Conservation (phyloP, 2,329 filamentous ascomycete species). For the Boeremia lycopersici region DNA sequence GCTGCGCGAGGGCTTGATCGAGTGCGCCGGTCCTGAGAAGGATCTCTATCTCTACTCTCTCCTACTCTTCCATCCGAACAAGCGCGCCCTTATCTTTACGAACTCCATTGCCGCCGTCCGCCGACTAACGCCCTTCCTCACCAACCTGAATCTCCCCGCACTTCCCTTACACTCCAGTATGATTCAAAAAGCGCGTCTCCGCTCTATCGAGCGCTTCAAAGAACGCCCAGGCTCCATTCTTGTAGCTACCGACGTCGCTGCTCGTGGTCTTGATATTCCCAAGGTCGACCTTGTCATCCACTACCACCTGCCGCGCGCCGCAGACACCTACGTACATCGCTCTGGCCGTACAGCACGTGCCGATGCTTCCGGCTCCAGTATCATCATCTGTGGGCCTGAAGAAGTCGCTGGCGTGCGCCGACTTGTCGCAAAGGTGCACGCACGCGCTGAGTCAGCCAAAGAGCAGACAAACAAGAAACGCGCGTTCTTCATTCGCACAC, state of each 20-base stretch:
- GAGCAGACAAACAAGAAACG: constrained; percentile 57
- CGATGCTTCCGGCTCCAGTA: constrained; percentile 75
- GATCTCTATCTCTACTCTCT: constrained; percentile 93
- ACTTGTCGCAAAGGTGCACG: constrained; percentile 87
- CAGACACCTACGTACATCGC: constrained; percentile 93
- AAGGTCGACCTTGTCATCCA: constrained; percentile 89
- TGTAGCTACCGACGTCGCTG: constrained; percentile 91
- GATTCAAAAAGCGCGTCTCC: constrained; percentile 93
- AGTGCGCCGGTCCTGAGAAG: constrained; percentile 94
- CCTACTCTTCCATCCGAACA: constrained; percentile 78
- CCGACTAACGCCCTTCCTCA: constrained; percentile 81
- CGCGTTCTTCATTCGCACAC: constrained; percentile 73
- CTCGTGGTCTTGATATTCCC: constrained; percentile 90
- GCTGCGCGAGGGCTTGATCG: constrained; percentile 86
- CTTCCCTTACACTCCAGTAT: constrained; percentile 89
- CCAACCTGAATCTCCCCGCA: constrained; percentile 78
- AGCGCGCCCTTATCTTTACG: constrained; percentile 86
- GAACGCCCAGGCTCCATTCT: constrained; percentile 70
- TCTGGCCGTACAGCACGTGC: constrained; percentile 93
- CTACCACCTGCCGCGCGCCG: constrained; percentile 90
- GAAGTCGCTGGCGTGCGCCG: constrained; percentile 85
- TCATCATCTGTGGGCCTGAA: constrained; percentile 88
- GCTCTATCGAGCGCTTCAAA: constrained; percentile 88
- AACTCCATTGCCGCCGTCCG: constrained; percentile 95
- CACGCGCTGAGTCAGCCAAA: constrained; percentile 49